Evolutionary conservation across 768 basidiomycete species (phyloP).

Genomic region (Leccinum arenicola): DNA sequence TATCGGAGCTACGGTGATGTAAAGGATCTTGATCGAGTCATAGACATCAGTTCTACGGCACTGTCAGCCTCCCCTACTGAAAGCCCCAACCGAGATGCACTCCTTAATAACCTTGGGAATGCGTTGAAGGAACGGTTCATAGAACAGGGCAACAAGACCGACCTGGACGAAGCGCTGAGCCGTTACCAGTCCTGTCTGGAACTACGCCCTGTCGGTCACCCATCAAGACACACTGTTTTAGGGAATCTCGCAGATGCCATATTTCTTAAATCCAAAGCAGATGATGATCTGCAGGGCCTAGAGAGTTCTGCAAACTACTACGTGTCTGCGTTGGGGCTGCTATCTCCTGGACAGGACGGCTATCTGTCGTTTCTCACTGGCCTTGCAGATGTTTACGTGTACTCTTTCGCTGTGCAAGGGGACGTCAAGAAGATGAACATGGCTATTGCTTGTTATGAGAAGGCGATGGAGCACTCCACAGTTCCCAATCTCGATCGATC

Average conservation of each 20-base stretch:
- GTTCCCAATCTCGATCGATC: constrained; percentile 14
- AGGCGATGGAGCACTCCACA: constrained; percentile 17
- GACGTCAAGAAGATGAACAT: constrained; percentile 15
- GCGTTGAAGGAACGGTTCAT: constrained; percentile 19
- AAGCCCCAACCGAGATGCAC: constrained; percentile 13
- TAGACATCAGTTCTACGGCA: constrained; percentile 12
- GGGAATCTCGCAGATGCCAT: constrained; percentile 23
- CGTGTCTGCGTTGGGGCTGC: constrained; percentile 16
- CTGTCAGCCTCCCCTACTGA: constrained; percentile 3
- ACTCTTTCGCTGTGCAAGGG: constrained; percentile 13
- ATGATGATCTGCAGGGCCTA: constrained; percentile 25
- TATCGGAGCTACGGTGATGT: constrained; percentile 19
- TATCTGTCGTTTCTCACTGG: constrained; percentile 10
- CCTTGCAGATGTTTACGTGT: constrained; percentile 9
- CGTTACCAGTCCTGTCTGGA: constrained; percentile 17
- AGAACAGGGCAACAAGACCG: constrained; percentile 10
- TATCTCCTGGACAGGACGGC: constrained; percentile 13
- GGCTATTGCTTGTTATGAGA: constrained; percentile 18
- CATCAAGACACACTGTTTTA: constrained; percentile 9
- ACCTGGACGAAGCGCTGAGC: constrained; percentile 18
- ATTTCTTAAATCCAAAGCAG: constrained; percentile 20
- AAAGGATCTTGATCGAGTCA: constrained; percentile 18
- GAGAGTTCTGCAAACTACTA: constrained; percentile 13
- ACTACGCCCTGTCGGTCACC: constrained; percentile 22
- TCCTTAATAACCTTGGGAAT: constrained; percentile 22